phyloP scores from a whole-genome alignment of 164 flowering plant species.

The Nelumbo lutea region DNA sequence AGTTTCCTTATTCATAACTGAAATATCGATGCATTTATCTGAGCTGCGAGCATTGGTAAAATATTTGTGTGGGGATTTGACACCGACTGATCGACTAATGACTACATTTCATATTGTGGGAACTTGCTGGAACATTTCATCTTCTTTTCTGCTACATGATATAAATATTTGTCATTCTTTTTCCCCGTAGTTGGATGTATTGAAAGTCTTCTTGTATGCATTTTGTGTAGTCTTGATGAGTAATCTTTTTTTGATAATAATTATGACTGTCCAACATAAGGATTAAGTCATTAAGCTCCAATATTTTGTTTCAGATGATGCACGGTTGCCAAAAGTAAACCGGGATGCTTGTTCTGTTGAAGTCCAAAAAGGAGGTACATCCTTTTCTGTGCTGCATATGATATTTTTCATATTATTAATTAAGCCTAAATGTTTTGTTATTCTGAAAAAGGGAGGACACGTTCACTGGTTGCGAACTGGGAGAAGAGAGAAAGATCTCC shows the following conservation, averaged over 20 bases:
- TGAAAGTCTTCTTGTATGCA: not conserved
- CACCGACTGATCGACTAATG: not conserved
- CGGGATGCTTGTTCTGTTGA: slow-evolving; percentile 43
- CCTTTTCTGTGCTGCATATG: not conserved
- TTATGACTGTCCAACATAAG: too few species aligned
- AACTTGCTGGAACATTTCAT: not conserved
- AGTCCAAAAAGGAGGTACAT: slow-evolving; percentile 36
- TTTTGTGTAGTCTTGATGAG: not conserved
- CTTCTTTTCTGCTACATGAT: not conserved
- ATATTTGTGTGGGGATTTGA: not conserved
- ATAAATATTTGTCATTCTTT: not conserved
- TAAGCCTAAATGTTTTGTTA: not conserved
- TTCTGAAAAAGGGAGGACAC: slow-evolving; percentile 43
- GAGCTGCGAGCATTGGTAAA: not conserved
- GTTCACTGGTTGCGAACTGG: slow-evolving; percentile 54
- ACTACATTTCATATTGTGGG: not conserved
- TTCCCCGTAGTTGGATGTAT: not conserved
- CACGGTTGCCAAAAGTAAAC: slow-evolving; percentile 28
- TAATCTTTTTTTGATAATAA: not conserved
- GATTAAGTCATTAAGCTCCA: not conserved
- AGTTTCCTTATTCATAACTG: not conserved
- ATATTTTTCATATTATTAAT: not conserved
- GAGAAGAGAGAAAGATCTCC: slow-evolving; percentile 65
- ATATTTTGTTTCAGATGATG: slow-evolving; percentile 44
- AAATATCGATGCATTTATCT: not conserved